phyloP scores from a whole-genome alignment of 495 filamentous ascomycete genomes.

The Melanomma pulvis-pyrius region DNA sequence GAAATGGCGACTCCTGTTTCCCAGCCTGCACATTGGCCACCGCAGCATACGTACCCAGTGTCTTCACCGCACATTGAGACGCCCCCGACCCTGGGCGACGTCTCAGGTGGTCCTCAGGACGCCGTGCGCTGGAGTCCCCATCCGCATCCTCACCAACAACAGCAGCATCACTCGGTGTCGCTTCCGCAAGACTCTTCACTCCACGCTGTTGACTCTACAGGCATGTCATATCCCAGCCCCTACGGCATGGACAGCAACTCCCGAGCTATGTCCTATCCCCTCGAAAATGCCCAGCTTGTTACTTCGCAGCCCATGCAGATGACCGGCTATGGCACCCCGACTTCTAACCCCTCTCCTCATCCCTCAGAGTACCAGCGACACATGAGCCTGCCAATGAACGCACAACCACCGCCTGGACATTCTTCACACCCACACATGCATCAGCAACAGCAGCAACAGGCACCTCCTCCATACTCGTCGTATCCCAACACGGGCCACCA shows the following conservation, averaged over 20 bases:
- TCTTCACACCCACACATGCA: constrained; percentile 2
- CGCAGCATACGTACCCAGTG: constrained; percentile 28
- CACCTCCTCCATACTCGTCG: constrained; percentile 14
- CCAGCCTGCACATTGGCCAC: constrained; percentile 34
- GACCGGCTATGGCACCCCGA: constrained; percentile 33
- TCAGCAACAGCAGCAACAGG: constrained; percentile 20
- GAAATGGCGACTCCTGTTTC: constrained; percentile 33
- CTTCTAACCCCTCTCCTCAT: constrained; percentile 30
- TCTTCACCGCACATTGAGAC: constrained; percentile 34
- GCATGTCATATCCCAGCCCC: constrained; percentile 29
- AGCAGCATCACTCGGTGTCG: constrained; percentile 23
- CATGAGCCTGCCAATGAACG: constrained; percentile 27
- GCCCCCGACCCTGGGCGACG: constrained; percentile 19
- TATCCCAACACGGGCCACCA: constrained; percentile 16
- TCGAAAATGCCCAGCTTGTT: constrained; percentile 30
- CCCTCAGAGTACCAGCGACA: constrained; percentile 32
- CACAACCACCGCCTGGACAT: constrained; percentile 9
- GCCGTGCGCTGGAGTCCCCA: constrained; percentile 33
- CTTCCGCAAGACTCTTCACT: constrained; percentile 23
- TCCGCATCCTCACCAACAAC: constrained; percentile 27
- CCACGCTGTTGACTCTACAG: constrained; percentile 12
- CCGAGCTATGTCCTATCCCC: constrained; percentile 36
- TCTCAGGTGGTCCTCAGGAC: constrained; percentile 12
- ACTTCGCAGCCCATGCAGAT: constrained; percentile 34
- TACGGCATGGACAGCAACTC: constrained; percentile 35